phyloP scores from a whole-genome alignment of 2,329 filamentous ascomycete species.

The Verticillium nubilum region DNA sequence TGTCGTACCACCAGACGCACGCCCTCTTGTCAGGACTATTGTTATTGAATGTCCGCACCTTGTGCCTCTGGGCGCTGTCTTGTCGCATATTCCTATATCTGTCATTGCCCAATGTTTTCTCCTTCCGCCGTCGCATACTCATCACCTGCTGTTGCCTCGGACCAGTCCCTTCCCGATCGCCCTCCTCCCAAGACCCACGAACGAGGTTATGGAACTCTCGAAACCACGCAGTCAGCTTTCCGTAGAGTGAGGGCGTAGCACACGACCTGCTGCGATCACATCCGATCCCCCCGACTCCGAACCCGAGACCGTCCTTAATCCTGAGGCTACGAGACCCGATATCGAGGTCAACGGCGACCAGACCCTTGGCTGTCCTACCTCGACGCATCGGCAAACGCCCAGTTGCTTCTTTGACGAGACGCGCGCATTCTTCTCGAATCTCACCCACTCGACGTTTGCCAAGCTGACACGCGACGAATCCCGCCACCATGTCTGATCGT shows the following conservation, averaged over 20 bases:
- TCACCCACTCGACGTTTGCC: background rate
- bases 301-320: background rate
- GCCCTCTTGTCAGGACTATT: constrained; percentile 1
- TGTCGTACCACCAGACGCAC: constrained; percentile 3
- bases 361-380: background rate
- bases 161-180: background rate
- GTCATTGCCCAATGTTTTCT: constrained; percentile 11
- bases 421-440: background rate
- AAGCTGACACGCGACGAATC: background rate
- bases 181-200: background rate
- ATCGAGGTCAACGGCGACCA: background rate
- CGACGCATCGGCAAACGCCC: background rate
- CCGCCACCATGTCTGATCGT: background rate
- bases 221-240: background rate
- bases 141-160: background rate
- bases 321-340: background rate
- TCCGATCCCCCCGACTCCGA: background rate
- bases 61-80: constrained; percentile 3
- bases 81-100: constrained; percentile 8
- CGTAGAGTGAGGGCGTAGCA: constrained; percentile 2
- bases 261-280: background rate
- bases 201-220: constrained; percentile 1
- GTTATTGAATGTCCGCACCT: background rate
- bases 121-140: constrained; percentile 2
- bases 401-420: background rate